Evolutionary conservation across 73 alveolate species (phyloP), one percentile per base, ranked within the genome.

Genomic region (Stentor coeruleus): DNA sequence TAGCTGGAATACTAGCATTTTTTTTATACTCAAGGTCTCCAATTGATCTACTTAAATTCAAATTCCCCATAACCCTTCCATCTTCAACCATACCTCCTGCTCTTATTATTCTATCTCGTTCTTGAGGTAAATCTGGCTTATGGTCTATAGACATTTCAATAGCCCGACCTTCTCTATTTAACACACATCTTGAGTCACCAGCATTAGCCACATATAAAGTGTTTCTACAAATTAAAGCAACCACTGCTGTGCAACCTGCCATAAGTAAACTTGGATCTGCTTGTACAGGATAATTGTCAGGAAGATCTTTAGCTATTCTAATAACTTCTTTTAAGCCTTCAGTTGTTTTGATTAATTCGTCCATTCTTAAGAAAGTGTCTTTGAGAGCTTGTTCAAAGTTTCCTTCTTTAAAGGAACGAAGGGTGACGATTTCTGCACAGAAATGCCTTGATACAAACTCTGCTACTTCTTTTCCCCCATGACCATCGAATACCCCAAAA

Each of bases 381-480:
- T 86, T 85, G 73, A 95, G 82, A 0, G 97, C 97, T 40, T 86
- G 76, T 74, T 87, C 93, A 37, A 83, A 91, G 59, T 95, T 91
- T 59, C 86, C 89, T 40, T 59, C 66, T 81, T 38, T 38, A 77
- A 85, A 93, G 57, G 74, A 76, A 57, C 59, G 83, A 75, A 74
- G 74, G 76, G 81, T 86, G 55, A 75, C 72, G 38, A 95, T 79
- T 81, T 89, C 96, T 33, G 83, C 86, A 15, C 82, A 77, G 59
- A 95, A 84, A 74, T 95, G 96, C 39, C 83, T 82, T 2, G 91
- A 85, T 15, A 87, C 92, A 86, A 38, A 95, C 42, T 81, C 55
- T 2, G 99, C 98, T 38, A 91, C 99, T 89, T 95, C 99, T 37
- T 84, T 81, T 31, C 99, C 99, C 1, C 99, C 99, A 73, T 95